Conservation (phyloP, 148 eudicot genomes). For the Camellia japonica region DNA sequence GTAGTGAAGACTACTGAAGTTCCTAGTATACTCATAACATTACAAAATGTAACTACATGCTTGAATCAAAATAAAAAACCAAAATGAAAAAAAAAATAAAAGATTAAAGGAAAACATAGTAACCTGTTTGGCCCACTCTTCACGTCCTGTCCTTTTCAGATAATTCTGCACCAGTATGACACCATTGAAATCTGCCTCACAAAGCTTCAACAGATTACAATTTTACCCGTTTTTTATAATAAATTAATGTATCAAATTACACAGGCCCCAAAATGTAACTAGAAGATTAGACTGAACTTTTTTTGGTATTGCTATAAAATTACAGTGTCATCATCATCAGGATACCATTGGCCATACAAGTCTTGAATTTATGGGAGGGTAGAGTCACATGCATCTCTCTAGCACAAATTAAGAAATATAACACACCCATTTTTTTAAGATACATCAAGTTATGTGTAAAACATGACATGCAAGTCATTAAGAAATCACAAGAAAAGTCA, state of each 20-base stretch:
- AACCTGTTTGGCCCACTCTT: constrained; percentile 84
- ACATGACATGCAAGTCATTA: background rate
- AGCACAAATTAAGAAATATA: background rate
- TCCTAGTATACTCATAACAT: background rate
- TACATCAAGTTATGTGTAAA: background rate
- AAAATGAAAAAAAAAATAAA: background rate
- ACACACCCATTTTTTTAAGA: background rate
- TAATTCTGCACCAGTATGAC: constrained; percentile 85
- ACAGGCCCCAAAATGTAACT: background rate
- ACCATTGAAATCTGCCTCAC: constrained; percentile 81
- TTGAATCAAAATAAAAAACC: background rate
- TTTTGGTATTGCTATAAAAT: background rate
- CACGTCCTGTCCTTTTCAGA: constrained; percentile 68
- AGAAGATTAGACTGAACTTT: background rate
- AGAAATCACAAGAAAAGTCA: background rate
- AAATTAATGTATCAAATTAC: background rate
- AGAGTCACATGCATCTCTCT: no score
- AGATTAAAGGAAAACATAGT: background rate
- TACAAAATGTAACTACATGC: background rate
- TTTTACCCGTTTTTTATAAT: background rate
- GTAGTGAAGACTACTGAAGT: background rate
- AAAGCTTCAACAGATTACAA: constrained; percentile 19
- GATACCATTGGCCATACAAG: constrained; percentile 3
- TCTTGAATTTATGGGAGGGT: background rate
- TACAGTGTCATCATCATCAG: no score